Percentiles rank a stretch among this genome's conserved stretches.
These are phyloP conservation scores for Peltaster fructicola DNA, from an alignment of 2,329 filamentous ascomycete species.

Conservation along the genomic window DNA sequence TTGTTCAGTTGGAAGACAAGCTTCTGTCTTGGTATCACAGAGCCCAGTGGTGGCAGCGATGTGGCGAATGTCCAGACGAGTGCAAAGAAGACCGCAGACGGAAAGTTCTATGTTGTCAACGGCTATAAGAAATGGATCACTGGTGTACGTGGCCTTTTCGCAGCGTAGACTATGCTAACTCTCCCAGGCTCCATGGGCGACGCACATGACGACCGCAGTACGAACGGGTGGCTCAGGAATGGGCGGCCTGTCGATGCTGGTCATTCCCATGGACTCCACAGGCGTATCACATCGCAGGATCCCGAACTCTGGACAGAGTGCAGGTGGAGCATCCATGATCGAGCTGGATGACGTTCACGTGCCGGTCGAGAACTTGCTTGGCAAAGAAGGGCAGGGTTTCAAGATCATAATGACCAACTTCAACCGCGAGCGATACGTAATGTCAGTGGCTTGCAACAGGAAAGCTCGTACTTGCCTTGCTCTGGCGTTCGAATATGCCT, in stretches of 20 bases:
- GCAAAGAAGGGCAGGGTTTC: slow-evolving; percentile 38
- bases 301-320: slow-evolving; percentile 48
- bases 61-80: slow-evolving; percentile 46
- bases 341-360: slow-evolving; percentile 39
- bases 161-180: slow-evolving; percentile 16
- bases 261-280: slow-evolving; percentile 33
- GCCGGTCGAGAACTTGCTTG: slow-evolving; percentile 35
- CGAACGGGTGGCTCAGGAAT: slow-evolving; percentile 38
- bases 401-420: slow-evolving; percentile 41
- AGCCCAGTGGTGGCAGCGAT: slow-evolving; percentile 44
- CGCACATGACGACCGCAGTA: slow-evolving; percentile 35
- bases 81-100: slow-evolving; percentile 27
- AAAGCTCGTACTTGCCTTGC: slow-evolving; percentile 27
- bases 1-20: slow-evolving; percentile 41
- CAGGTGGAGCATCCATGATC: slow-evolving; percentile 34
- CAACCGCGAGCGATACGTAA: slow-evolving; percentile 41
- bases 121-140: slow-evolving; percentile 45
- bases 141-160: slow-evolving; percentile 42
- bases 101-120: slow-evolving; percentile 42
- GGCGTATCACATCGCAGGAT: slow-evolving; percentile 40
- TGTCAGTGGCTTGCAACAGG: slow-evolving; percentile 39
- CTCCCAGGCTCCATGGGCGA: slow-evolving; percentile 18
- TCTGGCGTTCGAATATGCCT: slow-evolving; percentile 15
- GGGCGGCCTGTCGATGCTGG: slow-evolving; percentile 37
- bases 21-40: slow-evolving; percentile 48